Percentiles rank a stretch among this genome's conserved stretches.
These are phyloP conservation scores for Lithohypha guttulata DNA, from an alignment of 2,329 filamentous ascomycete genomes.

Conservation along the genomic window DNA sequence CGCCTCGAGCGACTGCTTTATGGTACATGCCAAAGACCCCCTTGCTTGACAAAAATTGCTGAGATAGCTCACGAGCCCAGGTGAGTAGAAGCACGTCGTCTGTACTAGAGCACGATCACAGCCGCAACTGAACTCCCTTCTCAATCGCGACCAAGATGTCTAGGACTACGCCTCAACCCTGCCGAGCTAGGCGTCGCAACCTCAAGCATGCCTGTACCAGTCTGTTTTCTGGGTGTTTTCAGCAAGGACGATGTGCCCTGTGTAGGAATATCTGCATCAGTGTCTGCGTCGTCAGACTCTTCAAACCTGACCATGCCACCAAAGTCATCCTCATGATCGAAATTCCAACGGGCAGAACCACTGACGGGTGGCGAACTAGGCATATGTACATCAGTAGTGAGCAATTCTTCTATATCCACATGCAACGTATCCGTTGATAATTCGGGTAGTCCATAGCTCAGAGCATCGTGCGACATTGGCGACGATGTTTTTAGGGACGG, in stretches of 20 bases:
- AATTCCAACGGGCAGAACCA: not conserved
- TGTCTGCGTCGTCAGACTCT: not conserved
- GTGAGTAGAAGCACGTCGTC: too few relatives aligned
- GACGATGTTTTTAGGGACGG: conserved; percentile 23
- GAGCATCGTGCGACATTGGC: conserved; percentile 12
- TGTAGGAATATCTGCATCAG: too few relatives aligned
- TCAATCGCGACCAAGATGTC: too few relatives aligned
- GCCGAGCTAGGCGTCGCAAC: not conserved
- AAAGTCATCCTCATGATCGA: not conserved
- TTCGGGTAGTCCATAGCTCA: conserved; percentile 11
- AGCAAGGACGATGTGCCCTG: not conserved
- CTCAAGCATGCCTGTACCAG: not conserved
- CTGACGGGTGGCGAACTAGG: conserved; percentile 34
- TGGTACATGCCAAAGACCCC: too few relatives aligned
- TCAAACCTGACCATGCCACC: not conserved
- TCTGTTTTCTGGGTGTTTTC: conserved; percentile 5
- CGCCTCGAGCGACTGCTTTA: too few relatives aligned
- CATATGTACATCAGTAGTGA: conserved; percentile 35
- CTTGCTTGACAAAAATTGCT: too few relatives aligned
- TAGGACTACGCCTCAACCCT: conserved; percentile 6
- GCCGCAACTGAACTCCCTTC: too few relatives aligned
- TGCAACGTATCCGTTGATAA: conserved; percentile 20
- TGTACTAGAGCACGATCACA: too few relatives aligned
- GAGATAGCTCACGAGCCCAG: too few relatives aligned
- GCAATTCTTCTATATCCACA: conserved; percentile 31